Conservation (phyloP, 1,139 yeast species). For the Candida albicans region DNA sequence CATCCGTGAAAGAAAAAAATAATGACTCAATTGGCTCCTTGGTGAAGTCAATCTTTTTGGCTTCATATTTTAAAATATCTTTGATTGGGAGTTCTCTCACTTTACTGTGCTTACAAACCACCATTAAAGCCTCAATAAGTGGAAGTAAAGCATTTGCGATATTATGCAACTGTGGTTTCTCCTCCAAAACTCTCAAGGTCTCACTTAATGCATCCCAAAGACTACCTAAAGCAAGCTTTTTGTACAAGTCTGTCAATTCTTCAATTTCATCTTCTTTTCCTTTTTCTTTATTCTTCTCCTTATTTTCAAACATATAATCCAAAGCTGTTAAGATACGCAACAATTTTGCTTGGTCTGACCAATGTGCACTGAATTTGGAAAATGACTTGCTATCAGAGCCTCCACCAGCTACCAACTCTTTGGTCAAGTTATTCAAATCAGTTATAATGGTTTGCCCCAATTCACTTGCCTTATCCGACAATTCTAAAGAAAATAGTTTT, state of each 20-base stretch:
- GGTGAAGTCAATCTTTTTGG: constrained; percentile 61
- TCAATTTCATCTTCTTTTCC: constrained; percentile 29
- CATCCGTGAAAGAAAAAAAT: constrained; percentile 86
- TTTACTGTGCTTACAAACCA: constrained; percentile 86
- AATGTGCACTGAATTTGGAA: constrained; percentile 71
- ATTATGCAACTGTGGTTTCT: constrained; percentile 48
- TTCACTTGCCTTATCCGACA: constrained; percentile 63
- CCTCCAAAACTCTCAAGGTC: constrained; percentile 63
- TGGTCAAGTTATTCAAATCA: constrained; percentile 56
- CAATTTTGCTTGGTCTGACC: constrained; percentile 86
- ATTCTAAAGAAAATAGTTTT: constrained; percentile 64
- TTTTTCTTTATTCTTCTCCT: constrained; percentile 21
- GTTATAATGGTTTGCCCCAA: constrained; percentile 58
- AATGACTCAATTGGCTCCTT: constrained; percentile 76
- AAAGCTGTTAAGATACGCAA: constrained; percentile 84
- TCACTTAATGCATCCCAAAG: constrained; percentile 88
- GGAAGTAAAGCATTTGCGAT: constrained; percentile 85
- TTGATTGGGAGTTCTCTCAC: constrained; percentile 63
- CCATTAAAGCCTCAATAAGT: constrained; percentile 89
- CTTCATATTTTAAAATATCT: constrained; percentile 58
- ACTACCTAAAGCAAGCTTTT: constrained; percentile 67
- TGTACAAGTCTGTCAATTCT: constrained; percentile 61
- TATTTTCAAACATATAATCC: constrained; percentile 71
- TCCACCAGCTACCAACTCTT: constrained; percentile 42
- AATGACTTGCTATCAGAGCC: constrained; percentile 57